phyloP scores from a whole-genome alignment of 2,329 filamentous ascomycete species.

The Clonostachys chloroleuca region DNA sequence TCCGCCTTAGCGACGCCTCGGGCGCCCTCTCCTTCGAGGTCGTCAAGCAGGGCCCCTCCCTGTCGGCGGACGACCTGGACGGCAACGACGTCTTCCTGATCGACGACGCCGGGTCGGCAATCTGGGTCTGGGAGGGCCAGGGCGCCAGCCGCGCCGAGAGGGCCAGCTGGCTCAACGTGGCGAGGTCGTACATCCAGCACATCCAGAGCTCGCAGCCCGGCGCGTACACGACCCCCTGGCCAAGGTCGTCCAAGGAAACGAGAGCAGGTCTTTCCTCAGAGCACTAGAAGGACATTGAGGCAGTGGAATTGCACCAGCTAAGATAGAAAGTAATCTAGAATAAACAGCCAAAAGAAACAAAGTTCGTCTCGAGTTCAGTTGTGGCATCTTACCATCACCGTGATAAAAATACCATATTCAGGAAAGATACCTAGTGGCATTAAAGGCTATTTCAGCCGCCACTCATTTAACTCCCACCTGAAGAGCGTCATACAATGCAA shows the following conservation, averaged over 20 bases:
- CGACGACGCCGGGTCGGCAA: constrained; percentile 47
- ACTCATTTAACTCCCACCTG: too few species aligned
- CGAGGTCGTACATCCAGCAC: constrained; percentile 48
- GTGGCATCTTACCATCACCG: too few species aligned
- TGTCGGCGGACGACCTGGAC: constrained; percentile 45
- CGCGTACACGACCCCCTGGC: constrained; percentile 44
- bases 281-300: constrained; percentile 25
- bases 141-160: constrained; percentile 54
- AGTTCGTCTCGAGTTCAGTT: too few species aligned
- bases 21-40: constrained; percentile 53
- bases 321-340: background rate
- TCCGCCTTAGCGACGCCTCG: constrained; percentile 58
- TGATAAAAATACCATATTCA: too few species aligned
- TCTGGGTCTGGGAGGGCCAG: constrained; percentile 65
- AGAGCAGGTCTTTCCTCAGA: constrained; percentile 46
- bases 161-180: constrained; percentile 54
- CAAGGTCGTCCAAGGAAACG: constrained; percentile 52
- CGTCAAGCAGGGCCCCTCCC: constrained; percentile 47
- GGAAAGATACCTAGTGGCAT: too few species aligned
- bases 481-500: too few species aligned
- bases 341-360: too few species aligned
- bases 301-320: background rate
- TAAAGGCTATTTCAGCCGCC: too few species aligned
- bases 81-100: constrained; percentile 59
- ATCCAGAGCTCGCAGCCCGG: constrained; percentile 26